A percentile compares a stretch with the other conserved stretches of the same genome.
Evolutionary conservation across 2,329 filamentous ascomycete species (phyloP).

Genomic region (Penicillium sp.): DNA sequence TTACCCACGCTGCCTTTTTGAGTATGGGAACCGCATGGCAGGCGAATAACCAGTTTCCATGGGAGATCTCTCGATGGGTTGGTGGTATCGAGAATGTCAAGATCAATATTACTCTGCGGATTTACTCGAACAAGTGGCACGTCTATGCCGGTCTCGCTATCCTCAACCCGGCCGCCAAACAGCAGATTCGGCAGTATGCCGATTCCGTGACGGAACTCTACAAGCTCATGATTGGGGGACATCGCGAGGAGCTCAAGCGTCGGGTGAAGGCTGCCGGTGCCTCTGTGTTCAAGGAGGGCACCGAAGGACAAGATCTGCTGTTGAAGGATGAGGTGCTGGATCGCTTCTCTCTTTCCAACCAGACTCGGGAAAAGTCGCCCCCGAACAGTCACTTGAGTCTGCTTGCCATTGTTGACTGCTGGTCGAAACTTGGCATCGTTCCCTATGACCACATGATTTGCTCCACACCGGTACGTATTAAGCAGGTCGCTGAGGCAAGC

Average conservation of each 20-base stretch:
- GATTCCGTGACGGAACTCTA: conserved; percentile 89
- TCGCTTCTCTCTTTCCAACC: conserved; percentile 78
- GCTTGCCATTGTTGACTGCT: conserved; percentile 97
- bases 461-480: conserved; percentile 73
- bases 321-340: conserved; percentile 81
- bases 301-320: conserved; percentile 65
- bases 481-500: background rate
- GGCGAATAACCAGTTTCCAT: conserved; percentile 91
- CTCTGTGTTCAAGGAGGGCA: conserved; percentile 62
- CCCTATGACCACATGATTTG: conserved; percentile 99
- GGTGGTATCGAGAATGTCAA: conserved; percentile 99
- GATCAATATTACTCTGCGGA: conserved; percentile 95
- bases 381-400: conserved; percentile 89
- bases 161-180: conserved; percentile 86
- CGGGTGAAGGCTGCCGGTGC: conserved; percentile 80
- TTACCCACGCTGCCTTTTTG: conserved; percentile 95
- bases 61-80: conserved; percentile 93
- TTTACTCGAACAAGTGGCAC: conserved; percentile 99
- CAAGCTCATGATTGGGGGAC: conserved; percentile 92
- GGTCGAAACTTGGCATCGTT: conserved; percentile 89
- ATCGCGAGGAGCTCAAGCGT: conserved; percentile 70
- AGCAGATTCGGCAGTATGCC: conserved; percentile 94
- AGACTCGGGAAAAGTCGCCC: conserved; percentile 67
- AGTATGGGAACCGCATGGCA: conserved; percentile 99
- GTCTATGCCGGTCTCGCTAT: conserved; percentile 98